These are phyloP conservation scores for Ophiocordyceps camponoti-leonardi DNA, from an alignment of 2,329 filamentous ascomycete species.

Conservation along the genomic window DNA sequence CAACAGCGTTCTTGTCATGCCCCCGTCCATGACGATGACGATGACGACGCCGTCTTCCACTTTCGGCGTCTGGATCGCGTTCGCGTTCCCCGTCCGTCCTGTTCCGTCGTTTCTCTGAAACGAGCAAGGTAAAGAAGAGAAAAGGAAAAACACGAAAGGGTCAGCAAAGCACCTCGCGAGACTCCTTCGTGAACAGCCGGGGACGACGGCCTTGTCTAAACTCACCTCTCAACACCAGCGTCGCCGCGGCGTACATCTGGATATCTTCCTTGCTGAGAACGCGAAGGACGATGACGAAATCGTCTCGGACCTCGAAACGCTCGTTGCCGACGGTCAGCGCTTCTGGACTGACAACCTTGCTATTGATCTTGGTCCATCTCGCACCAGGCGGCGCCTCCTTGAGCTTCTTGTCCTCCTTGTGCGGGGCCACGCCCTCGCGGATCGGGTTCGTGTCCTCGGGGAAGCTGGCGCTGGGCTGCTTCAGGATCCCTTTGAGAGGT, in stretches of 20 bases:
- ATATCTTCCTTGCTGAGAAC: constrained; percentile 83
- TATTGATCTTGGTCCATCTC: constrained; percentile 85
- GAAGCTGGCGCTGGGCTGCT: constrained; percentile 65
- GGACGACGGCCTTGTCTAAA: background rate
- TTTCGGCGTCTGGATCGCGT: constrained; percentile 12
- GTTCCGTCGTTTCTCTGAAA: constrained; percentile 15
- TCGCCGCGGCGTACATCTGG: constrained; percentile 67
- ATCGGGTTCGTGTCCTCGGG: constrained; percentile 73
- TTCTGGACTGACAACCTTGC: constrained; percentile 76
- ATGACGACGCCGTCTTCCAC: constrained; percentile 7
- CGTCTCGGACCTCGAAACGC: constrained; percentile 77
- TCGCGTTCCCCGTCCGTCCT: constrained; percentile 17
- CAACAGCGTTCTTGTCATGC: constrained; percentile 12
- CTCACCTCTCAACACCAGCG: constrained; percentile 64
- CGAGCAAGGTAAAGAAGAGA: too few species aligned
- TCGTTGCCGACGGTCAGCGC: constrained; percentile 77
- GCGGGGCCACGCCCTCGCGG: constrained; percentile 80
- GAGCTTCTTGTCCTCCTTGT: constrained; percentile 64
- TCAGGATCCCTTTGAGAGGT: constrained; percentile 69
- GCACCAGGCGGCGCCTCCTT: constrained; percentile 62
- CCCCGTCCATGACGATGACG: constrained; percentile 14
- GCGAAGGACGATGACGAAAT: constrained; percentile 83
- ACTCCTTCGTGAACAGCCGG: too few species aligned
- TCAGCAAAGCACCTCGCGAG: too few species aligned
- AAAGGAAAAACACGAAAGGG: background rate